A percentile compares a stretch with the other conserved stretches of the same genome.
phyloP scores from a whole-genome alignment of 345 rosid genomes.

The Acer yangbiense region DNA sequence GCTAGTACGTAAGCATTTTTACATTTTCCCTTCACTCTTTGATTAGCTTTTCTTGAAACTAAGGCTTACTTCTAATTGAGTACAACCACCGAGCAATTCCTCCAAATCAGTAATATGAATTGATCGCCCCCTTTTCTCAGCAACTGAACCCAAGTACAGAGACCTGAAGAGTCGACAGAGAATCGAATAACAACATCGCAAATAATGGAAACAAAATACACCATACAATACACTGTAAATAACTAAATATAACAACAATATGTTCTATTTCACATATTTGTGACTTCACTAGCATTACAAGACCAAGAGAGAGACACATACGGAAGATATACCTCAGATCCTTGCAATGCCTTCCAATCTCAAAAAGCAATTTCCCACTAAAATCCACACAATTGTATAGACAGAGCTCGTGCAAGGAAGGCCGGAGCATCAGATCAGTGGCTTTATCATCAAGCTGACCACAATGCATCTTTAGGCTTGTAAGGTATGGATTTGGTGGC shows the following conservation, averaged over 20 bases:
- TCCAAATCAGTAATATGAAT: constrained; percentile 71
- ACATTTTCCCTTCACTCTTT: constrained; percentile 7
- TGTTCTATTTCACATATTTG: neutral
- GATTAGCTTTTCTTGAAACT: constrained; percentile 14
- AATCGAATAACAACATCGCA: constrained; percentile 20
- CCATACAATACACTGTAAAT: constrained; percentile 3
- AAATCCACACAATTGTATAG: constrained; percentile 74
- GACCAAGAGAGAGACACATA: neutral
- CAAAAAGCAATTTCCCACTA: constrained; percentile 74
- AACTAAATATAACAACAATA: neutral
- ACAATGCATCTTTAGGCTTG: constrained; percentile 82
- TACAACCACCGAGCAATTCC: constrained; percentile 78
- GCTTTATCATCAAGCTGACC: constrained; percentile 68
- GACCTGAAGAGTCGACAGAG: constrained; percentile 44
- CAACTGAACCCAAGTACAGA: constrained; percentile 81
- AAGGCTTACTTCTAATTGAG: constrained; percentile 79
- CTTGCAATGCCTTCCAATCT: constrained; percentile 70
- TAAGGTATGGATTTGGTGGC: constrained; percentile 66
- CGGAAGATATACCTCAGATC: constrained; percentile 56
- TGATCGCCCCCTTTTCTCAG: constrained; percentile 76
- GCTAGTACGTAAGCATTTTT: neutral
- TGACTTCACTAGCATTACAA: neutral
- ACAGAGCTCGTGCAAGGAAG: constrained; percentile 68
- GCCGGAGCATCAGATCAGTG: constrained; percentile 48
- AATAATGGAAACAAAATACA: neutral